These are phyloP conservation scores for Murraya paniculata DNA, from an alignment of 345 rosid species.

Conservation along the genomic window DNA sequence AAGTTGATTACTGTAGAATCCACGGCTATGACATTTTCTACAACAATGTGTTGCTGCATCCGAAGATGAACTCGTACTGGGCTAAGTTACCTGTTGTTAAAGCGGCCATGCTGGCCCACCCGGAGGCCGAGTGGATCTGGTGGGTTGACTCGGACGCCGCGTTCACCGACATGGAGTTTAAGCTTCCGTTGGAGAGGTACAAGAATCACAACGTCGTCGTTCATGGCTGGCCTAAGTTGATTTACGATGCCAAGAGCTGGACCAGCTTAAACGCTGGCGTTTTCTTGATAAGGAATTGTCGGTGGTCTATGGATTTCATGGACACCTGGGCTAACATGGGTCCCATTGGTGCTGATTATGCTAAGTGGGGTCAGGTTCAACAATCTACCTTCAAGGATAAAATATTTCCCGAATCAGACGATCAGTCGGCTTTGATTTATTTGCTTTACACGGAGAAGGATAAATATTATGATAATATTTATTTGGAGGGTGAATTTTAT, in stretches of 20 bases:
- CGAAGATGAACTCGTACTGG: conserved; percentile 75
- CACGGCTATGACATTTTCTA: conserved; percentile 86
- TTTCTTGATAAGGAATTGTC: conserved; percentile 82
- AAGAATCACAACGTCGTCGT: conserved; percentile 71
- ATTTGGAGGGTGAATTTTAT: conserved; percentile 68
- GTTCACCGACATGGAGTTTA: conserved; percentile 92
- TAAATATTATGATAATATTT: conserved; percentile 53
- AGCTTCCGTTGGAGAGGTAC: conserved; percentile 65
- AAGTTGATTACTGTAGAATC: conserved; percentile 86
- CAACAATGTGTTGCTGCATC: conserved; percentile 74
- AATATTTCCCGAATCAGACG: conserved; percentile 80
- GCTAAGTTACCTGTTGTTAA: conserved; percentile 74
- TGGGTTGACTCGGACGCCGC: conserved; percentile 98
- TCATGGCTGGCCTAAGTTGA: conserved; percentile 78
- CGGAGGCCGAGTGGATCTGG: conserved; percentile 99
- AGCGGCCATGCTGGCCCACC: conserved; percentile 94
- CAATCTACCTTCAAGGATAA: conserved; percentile 76
- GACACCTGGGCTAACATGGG: conserved; percentile 77
- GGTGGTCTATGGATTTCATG: conserved; percentile 95
- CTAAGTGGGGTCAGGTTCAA: conserved; percentile 70
- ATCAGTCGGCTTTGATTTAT: conserved; percentile 80
- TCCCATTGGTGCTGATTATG: conserved; percentile 53
- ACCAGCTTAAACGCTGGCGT: conserved; percentile 88
- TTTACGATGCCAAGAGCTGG: conserved; percentile 71
- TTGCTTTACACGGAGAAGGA: conserved; percentile 49